Conservation (phyloP, 208 protist species). For the Leishmania mexicana region DNA sequence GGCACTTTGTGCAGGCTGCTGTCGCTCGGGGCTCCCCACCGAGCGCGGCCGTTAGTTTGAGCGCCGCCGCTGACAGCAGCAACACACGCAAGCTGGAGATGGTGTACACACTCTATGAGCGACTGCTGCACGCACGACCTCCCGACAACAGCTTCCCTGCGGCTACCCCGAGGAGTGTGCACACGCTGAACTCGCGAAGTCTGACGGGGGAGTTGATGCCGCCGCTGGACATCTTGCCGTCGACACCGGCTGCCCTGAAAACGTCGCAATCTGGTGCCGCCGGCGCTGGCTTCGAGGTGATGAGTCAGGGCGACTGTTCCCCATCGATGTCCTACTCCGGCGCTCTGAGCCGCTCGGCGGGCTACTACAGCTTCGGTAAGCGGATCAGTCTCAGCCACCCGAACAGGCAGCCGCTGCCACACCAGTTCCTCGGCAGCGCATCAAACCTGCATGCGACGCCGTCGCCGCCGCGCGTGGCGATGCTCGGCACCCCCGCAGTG, state of each 20-base stretch:
- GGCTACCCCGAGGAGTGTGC: not conserved
- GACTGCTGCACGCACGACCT: conserved; percentile 7
- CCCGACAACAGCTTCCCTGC: not conserved
- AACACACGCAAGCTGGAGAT: conserved; percentile 38
- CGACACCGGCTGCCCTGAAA: not conserved
- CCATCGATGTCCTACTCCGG: conserved; percentile 40
- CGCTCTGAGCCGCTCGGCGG: conserved; percentile 42
- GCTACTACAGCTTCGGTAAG: conserved; percentile 80
- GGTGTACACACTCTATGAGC: conserved; percentile 40
- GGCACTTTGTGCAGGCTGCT: not conserved
- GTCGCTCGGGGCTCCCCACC: not conserved
- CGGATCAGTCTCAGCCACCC: conserved; percentile 45
- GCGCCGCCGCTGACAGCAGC: conserved; percentile 9
- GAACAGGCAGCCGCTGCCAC: conserved; percentile 54
- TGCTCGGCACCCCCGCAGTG: conserved; percentile 11
- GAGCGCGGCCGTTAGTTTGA: not conserved
- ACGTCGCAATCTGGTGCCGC: not conserved
- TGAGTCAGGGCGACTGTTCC: conserved; percentile 7
- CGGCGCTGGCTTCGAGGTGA: not conserved
- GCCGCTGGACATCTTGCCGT: not conserved
- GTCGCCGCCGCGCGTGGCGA: conserved; percentile 11
- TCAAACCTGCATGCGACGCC: conserved; percentile 9
- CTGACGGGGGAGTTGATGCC: not conserved
- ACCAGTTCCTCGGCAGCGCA: conserved; percentile 44
- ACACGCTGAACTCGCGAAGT: not conserved